Conservation (phyloP, 306 rosid genomes). For the Oemleria cerasiformis region DNA sequence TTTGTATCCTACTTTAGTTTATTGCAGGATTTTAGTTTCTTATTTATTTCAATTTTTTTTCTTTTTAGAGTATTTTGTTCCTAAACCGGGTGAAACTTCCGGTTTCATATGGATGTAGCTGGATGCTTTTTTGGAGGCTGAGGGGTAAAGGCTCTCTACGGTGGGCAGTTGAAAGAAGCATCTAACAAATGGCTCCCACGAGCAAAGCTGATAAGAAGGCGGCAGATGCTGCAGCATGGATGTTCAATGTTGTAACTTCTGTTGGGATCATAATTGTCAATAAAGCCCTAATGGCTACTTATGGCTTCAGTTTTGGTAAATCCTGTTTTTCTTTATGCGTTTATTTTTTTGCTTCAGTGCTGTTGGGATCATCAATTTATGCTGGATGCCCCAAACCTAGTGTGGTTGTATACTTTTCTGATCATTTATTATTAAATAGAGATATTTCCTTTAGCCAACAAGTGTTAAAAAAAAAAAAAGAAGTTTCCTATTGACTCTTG, state of each 20-base stretch:
- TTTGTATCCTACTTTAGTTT: constrained; percentile 1
- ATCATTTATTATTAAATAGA: background rate
- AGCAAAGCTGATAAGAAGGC: constrained; percentile 81
- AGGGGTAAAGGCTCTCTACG: constrained; percentile 24
- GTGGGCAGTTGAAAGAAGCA: constrained; percentile 12
- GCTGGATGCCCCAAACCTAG: background rate
- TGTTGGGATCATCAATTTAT: background rate
- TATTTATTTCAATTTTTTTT: constrained; percentile 4
- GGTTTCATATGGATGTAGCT: constrained; percentile 23
- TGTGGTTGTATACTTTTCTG: background rate
- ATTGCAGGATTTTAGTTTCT: background rate
- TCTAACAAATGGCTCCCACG: constrained; percentile 47
- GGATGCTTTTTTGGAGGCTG: constrained; percentile 31
- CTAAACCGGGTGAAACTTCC: constrained; percentile 12
- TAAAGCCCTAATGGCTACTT: constrained; percentile 85
- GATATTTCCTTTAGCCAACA: background rate
- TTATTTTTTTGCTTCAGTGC: background rate
- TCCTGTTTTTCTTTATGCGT: background rate
- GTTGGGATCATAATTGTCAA: constrained; percentile 86
- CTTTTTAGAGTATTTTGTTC: constrained; percentile 17
- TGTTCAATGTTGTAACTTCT: constrained; percentile 88
- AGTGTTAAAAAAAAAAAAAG: background rate
- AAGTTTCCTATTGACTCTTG: background rate
- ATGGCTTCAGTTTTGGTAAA: constrained; percentile 87
- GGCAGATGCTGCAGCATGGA: constrained; percentile 81